Conservation (phyloP, 208 protist genomes). For the Acanthamoeba healyi region DNA sequence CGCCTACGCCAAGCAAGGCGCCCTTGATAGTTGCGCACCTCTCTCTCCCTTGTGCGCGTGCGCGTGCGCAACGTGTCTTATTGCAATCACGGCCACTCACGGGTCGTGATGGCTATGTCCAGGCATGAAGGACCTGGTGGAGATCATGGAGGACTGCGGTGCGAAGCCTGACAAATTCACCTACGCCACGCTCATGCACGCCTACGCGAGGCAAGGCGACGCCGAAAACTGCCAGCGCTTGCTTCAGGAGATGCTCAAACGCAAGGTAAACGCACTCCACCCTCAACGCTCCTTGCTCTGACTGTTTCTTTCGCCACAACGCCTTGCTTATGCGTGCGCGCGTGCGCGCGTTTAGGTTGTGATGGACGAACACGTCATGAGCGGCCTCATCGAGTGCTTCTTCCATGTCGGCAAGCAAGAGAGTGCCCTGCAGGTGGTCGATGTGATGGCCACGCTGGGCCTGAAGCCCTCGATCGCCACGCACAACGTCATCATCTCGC, state of each 20-base stretch:
- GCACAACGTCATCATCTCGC: not conserved
- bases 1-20: not conserved
- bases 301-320: no score
- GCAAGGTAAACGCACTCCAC: not conserved
- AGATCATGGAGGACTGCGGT: not conserved
- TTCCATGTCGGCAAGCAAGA: not conserved
- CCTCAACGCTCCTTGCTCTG: not conserved
- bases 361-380: not conserved
- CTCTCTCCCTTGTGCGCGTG: not conserved
- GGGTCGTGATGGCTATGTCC: not conserved
- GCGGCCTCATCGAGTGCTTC: not conserved
- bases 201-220: slow-evolving; percentile 9
- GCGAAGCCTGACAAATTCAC: not conserved
- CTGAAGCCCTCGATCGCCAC: not conserved
- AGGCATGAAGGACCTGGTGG: not conserved
- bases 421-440: not conserved
- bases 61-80: not conserved
- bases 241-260: not conserved
- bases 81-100: no score
- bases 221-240: not conserved
- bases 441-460: not conserved
- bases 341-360: not conserved
- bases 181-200: not conserved
- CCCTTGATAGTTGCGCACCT: not conserved
- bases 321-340: not conserved